Evolutionary conservation across 176 grass and related monocot genomes (phyloP).

Genomic region (maize (Zea mays)): Zm-B73-REFERENCE-NAM-5.0 NC_050096.1:22957501-22958000

Average conservation of each 20-base stretch:
- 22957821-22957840: no score
- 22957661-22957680: conserved; percentile 82
- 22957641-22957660: conserved; percentile 94
- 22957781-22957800: no score
- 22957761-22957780: no score
- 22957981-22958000: background rate
- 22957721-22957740: conserved; percentile 13
- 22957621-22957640: conserved; percentile 79
- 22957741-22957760: background rate
- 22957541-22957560: conserved; percentile 93
- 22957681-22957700: conserved; percentile 65
- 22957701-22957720: conserved; percentile 68
- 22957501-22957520: background rate
- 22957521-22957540: conserved; percentile 25
- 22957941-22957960: conserved; percentile 52
- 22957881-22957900: no score
- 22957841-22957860: no score
- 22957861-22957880: no score
- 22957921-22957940: background rate
- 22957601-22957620: conserved; percentile 90
- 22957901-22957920: no score
- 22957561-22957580: conserved; percentile 85
- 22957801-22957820: no score
- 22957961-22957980: background rate
- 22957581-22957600: conserved; percentile 85